Evolutionary conservation across 768 basidiomycete genomes (phyloP), one percentile per base, ranked within the genome.

Genomic region (Rhodotorula taiwanensis): DNA sequence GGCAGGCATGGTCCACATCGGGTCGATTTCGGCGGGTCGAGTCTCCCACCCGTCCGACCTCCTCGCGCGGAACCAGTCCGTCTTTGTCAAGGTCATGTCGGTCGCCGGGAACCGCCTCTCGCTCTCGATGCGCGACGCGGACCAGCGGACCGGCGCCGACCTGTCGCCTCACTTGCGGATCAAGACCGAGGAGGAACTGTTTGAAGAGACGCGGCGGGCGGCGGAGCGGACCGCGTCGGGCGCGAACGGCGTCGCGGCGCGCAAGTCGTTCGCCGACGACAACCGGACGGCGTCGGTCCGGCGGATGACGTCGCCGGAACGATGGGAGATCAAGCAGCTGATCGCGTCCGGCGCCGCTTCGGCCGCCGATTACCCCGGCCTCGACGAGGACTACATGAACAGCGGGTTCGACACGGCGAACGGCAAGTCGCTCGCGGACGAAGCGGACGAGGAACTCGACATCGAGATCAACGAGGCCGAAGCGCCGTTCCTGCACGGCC

Each of bases 261-360:
- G 66, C 34, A 64, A 64, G 55, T 56, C 52, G 11, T 73, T 73
- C 53, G 72, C 72, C 8, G 69, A 70, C 52, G 72, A 74, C 49
- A 82, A 79, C 28, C 81, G 82, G 14, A 81, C 84, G 21, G 83
- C 85, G 36, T 88, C 87, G 4, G 89, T 91, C 0, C 92, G 91
- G 73, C 83, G 94, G 21, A 79, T 98, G 60, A 93, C 93, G 2
- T 92, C 89, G 11, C 95, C 95, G 2, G 95, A 99, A 76, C 84
- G 95, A 33, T 99, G 95, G 92, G 95, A 99, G 79, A 93, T 99
- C 77, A 97, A 98, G 76, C 95, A 98, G 75, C 83, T 99, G 60
- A 95, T 98, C 58, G 88, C 95, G 1, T 95, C 92, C 34, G 95
- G 95, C 47, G 88, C 85, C 21, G 82, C 97, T 58, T 85, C 86